Conservation (phyloP, 2,329 filamentous ascomycete species). For the Fusarium tanahbumbuense region DNA sequence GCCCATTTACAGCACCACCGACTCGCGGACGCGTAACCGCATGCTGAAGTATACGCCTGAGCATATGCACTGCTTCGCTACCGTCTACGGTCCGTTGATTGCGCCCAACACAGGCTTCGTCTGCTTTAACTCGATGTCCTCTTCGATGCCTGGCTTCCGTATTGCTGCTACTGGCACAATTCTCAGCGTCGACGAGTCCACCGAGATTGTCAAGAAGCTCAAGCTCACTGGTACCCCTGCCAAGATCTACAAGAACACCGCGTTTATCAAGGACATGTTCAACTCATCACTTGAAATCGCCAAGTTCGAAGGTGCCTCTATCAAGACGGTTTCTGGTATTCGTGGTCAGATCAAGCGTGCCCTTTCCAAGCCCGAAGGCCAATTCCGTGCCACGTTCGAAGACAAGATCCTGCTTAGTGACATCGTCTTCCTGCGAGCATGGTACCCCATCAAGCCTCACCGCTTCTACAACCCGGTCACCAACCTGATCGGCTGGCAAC, state of each 20-base stretch:
- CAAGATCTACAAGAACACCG: conserved; percentile 99
- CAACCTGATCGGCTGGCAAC: conserved; percentile 91
- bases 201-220: conserved; percentile 99
- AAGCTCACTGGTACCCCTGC: conserved; percentile 93
- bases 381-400: conserved; percentile 97
- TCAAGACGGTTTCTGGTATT: conserved; percentile 95
- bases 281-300: conserved; percentile 91
- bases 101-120: conserved; percentile 97
- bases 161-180: conserved; percentile 95
- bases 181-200: conserved; percentile 91
- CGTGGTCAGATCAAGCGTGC: conserved; percentile 98
- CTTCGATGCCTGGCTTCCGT: conserved; percentile 88
- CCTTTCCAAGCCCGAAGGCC: conserved; percentile 90
- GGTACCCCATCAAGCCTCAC: conserved; percentile 95
- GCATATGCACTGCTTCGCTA: conserved; percentile 98
- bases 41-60: conserved; percentile 99
- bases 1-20: conserved; percentile 94
- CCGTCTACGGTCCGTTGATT: conserved; percentile 93
- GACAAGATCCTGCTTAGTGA: conserved; percentile 98
- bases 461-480: conserved; percentile 97
- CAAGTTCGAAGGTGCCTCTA: conserved; percentile 96
- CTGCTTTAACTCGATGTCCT: conserved; percentile 89
- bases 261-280: conserved; percentile 99
- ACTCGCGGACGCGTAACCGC: conserved; percentile 91
- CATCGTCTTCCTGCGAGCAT: conserved; percentile 94